Conservation (phyloP, 768 basidiomycete genomes). For the Boletus rufocinnamomeus region DNA sequence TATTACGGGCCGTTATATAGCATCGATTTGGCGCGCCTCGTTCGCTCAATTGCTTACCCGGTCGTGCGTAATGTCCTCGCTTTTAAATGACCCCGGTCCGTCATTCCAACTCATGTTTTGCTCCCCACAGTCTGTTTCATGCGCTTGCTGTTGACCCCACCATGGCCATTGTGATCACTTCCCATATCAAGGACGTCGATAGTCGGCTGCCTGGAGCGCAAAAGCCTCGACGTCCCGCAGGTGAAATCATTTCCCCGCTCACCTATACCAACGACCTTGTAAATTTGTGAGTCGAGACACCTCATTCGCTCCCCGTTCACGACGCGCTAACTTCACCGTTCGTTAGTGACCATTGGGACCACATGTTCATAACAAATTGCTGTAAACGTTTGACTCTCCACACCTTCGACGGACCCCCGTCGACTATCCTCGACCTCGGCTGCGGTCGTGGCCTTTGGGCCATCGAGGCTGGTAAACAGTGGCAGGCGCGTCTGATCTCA, state of each 20-base stretch:
- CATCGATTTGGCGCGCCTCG: slow-evolving; percentile 4
- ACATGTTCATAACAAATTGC: slow-evolving; percentile 58
- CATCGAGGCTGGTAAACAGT: slow-evolving; percentile 64
- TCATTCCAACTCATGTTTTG: slow-evolving; percentile 14
- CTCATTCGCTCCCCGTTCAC: background rate
- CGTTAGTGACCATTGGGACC: slow-evolving; percentile 69
- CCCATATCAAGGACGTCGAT: slow-evolving; percentile 46
- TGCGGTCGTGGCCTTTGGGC: slow-evolving; percentile 75
- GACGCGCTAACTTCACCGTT: slow-evolving; percentile 4
- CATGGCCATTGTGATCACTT: slow-evolving; percentile 26
- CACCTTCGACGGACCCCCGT: slow-evolving; percentile 52
- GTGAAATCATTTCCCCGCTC: slow-evolving; percentile 59
- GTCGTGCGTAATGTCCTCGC: slow-evolving; percentile 26
- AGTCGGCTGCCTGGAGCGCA: slow-evolving; percentile 43
- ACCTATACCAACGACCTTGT: slow-evolving; percentile 49
- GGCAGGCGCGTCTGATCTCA: slow-evolving; percentile 50
- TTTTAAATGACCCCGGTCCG: slow-evolving; percentile 18
- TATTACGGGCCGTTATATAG: slow-evolving; percentile 21
- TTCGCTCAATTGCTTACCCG: slow-evolving; percentile 11
- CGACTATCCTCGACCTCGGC: slow-evolving; percentile 63
- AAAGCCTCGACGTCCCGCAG: slow-evolving; percentile 44
- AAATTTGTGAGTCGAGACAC: slow-evolving; percentile 49
- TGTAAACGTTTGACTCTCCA: slow-evolving; percentile 54
- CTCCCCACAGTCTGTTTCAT: slow-evolving; percentile 21
- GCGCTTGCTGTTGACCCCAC: slow-evolving; percentile 24